Evolutionary conservation across 768 basidiomycete species (phyloP), one percentile per base, ranked within the genome.

Genomic region (Suillus hirtellus): DNA sequence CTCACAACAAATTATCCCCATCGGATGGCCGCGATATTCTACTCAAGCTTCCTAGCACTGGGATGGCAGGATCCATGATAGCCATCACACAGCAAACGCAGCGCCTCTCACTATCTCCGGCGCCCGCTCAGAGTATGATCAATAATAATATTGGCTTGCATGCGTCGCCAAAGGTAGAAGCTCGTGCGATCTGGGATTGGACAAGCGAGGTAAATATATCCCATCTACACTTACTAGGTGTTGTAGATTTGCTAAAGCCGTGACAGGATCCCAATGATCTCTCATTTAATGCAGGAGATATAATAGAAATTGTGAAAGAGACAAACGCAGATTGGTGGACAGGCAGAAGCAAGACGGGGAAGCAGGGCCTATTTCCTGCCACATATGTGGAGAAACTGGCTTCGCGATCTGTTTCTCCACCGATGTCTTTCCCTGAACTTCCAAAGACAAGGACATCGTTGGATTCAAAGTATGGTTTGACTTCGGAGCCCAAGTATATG

Each of bases 291-390:
- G 76, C 82, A 0, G 94, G 93, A 4, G 94, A 95, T 62, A 77
- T 88, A 43, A 86, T 96, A 63, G 90, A 93, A 64, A 83, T 96
- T 64, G 76, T 92, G 54, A 83, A 89, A 64, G 92, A 95, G 72
- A 90, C 86, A n/a, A 93, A 95, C 65, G 78, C 81, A 1, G 94
- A 95, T 72, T 95, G 94, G 94, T 96, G 93, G 93, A 89, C 82
- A 40, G 93, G 94, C n/a, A 79, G 80, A 64, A 70, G 83, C 66
- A 68, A 67, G 47, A 80, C 87, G 35, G 88, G 87, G 27, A 82
- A 77, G 60, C 82, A 88, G 54, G 93, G 90, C 2, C 76, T 95
- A 50, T 92, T 96, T 81, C 94, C 93, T 0, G 83, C 89, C 24
- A 84, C 83, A 67, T 89, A 92, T 61, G 89, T 92, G 49, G 86